A percentile compares a stretch with the other conserved stretches of the same genome.
These are phyloP conservation scores for Omphalotus guepiniiformis DNA, from an alignment of 768 basidiomycete species.

Conservation along the genomic window DNA sequence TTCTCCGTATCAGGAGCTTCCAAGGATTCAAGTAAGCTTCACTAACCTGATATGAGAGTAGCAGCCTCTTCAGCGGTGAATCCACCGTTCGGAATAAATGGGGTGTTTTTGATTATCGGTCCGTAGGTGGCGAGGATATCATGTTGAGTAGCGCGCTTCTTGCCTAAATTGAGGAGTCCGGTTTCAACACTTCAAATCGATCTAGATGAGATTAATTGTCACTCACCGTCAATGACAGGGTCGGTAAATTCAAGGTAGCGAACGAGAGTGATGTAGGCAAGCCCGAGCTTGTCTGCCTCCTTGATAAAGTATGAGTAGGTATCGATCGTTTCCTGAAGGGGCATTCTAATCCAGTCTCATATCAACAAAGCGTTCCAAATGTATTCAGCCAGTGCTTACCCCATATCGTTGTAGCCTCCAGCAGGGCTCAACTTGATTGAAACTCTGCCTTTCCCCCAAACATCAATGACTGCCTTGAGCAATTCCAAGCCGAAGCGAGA, in stretches of 20 bases:
- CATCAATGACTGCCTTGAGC: slow-evolving; percentile 26
- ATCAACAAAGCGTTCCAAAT: neutral
- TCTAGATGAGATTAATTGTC: too few species aligned
- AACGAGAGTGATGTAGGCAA: slow-evolving; percentile 22
- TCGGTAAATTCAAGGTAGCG: slow-evolving; percentile 16
- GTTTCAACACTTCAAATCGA: too few species aligned
- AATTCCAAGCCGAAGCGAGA: slow-evolving; percentile 34
- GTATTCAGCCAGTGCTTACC: slow-evolving; percentile 8
- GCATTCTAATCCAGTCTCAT: slow-evolving; percentile 15
- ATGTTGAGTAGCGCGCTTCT: slow-evolving; percentile 20
- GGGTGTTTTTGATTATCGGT: slow-evolving; percentile 19
- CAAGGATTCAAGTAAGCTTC: neutral
- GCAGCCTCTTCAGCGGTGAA: slow-evolving; percentile 24
- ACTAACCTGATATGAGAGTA: neutral
- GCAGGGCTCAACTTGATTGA: slow-evolving; percentile 28
- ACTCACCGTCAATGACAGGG: slow-evolving; percentile 20
- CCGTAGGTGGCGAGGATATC: slow-evolving; percentile 24
- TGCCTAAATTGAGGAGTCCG: slow-evolving; percentile 3
- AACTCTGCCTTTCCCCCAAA: slow-evolving; percentile 31
- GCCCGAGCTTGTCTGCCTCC: slow-evolving; percentile 19
- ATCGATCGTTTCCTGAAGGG: slow-evolving; percentile 23
- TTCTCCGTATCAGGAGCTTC: too few species aligned
- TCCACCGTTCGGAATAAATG: slow-evolving; percentile 23
- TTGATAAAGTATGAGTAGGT: slow-evolving; percentile 23
- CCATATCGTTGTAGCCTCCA: slow-evolving; percentile 31